These are phyloP conservation scores for Macroventuria anomochaeta DNA, from an alignment of 2,329 filamentous ascomycete genomes.

Conservation along the genomic window DNA sequence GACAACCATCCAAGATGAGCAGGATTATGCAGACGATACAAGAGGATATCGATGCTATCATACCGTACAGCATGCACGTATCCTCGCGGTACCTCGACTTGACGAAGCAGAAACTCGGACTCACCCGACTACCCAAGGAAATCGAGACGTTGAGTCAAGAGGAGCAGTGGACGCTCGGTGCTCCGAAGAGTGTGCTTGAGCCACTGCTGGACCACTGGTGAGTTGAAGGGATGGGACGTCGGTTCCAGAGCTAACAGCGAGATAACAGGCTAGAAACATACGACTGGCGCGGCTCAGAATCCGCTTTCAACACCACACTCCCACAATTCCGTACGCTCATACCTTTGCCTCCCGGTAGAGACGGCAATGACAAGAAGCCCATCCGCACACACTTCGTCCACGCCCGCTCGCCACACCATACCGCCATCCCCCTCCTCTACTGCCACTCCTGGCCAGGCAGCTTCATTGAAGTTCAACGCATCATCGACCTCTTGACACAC, in stretches of 20 bases:
- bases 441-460: constrained; percentile 71
- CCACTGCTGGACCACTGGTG: constrained; percentile 69
- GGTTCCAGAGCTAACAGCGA: no score
- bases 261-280: constrained; percentile 65
- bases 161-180: constrained; percentile 57
- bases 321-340: constrained; percentile 70
- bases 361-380: constrained; percentile 24
- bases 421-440: constrained; percentile 68
- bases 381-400: constrained; percentile 71
- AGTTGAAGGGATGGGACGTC: no score
- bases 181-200: constrained; percentile 68
- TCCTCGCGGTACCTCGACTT: constrained; percentile 71
- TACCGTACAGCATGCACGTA: constrained; percentile 52
- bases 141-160: background rate
- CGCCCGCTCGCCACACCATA: constrained; percentile 58
- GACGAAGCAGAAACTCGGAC: constrained; percentile 67
- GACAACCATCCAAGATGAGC: background rate
- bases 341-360: constrained; percentile 28
- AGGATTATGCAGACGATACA: constrained; percentile 8
- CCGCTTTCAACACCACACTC: constrained; percentile 62
- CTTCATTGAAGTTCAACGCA: constrained; percentile 65
- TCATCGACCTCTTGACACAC: constrained; percentile 62
- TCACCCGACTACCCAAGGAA: constrained; percentile 26
- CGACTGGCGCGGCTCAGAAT: constrained; percentile 68
- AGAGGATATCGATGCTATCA: constrained; percentile 28